These are phyloP conservation scores for Populus pruinosa DNA, from an alignment of 345 rosid genomes.

Conservation along the genomic window DNA sequence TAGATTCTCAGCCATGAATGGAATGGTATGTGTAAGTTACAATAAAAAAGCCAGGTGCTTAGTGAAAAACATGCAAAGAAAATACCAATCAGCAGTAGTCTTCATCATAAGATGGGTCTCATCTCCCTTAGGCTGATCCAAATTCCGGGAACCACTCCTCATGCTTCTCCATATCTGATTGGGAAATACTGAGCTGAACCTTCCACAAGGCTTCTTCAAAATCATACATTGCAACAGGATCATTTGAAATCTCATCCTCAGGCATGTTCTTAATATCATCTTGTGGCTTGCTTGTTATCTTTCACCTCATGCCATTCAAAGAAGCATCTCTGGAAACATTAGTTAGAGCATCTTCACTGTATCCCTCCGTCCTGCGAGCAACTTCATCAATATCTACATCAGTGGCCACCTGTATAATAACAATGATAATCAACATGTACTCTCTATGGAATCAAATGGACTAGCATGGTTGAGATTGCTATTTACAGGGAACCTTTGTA, in stretches of 20 bases:
- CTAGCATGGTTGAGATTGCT: too few relatives aligned
- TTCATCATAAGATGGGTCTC: neutral
- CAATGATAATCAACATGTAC: neutral
- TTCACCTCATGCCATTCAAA: slow-evolving; percentile 98
- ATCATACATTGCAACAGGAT: slow-evolving; percentile 98
- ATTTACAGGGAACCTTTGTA: too few relatives aligned
- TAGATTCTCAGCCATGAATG: too few relatives aligned
- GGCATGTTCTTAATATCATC: slow-evolving; percentile 99
- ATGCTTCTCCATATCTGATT: slow-evolving; percentile 84
- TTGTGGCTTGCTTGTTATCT: slow-evolving; percentile 92
- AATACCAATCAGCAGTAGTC: neutral
- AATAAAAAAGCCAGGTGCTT: too few relatives aligned
- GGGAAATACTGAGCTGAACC: slow-evolving; percentile 89
- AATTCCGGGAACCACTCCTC: slow-evolving; percentile 95
- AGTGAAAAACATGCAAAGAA: neutral
- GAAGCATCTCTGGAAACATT: slow-evolving; percentile 96
- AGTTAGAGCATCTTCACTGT: slow-evolving; percentile 98
- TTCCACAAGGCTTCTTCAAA: slow-evolving; percentile 89
- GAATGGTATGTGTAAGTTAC: too few relatives aligned
- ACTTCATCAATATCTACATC: slow-evolving; percentile 91
- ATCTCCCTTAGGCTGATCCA: slow-evolving; percentile 61
- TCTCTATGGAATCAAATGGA: too few relatives aligned
- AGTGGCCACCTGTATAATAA: slow-evolving; percentile 56
- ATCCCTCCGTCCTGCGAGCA: slow-evolving; percentile 84
- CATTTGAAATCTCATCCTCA: slow-evolving; percentile 93